Evolutionary conservation across 305 asterid genomes (phyloP), one percentile per base, ranked within the genome.

Genomic region (Fraxinus greggii): DNA sequence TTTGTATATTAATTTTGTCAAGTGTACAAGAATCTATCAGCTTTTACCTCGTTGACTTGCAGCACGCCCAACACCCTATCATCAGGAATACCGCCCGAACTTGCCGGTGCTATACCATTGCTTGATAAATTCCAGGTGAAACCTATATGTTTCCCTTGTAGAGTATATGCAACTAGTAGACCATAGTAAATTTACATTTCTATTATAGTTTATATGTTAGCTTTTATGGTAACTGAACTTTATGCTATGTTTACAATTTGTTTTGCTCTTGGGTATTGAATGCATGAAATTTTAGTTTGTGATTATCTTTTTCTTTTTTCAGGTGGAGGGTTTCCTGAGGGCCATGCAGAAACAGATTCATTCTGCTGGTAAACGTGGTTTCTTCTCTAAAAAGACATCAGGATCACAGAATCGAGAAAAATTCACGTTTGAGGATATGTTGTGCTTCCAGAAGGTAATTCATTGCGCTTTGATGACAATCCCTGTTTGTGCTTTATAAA

Each of bases 331-430:
- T 3, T 96, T 96, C 85, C 83, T 96, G 89, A 96, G 92, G 89
- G 98, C 98, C 36, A 96, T 96, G 99, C 97, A 91, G 86, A 96
- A 93, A 91, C 98, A 96, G 90, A 92, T 92, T 69, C 89, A 88
- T 78, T 91, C 98, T 67, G 91, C 92, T 74, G 93, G 95, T 80
- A 96, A 93, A 83, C 94, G 98, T 45, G 84, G 98, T 84, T 96
- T 96, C 91, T 96, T 96, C 89, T 91, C 96, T 45, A 96, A 94
- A 87, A 94, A 86, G 86, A 86, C 97, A 2, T 81, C 75, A 24
- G 99, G 97, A 32, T 75, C 87, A 56, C 98, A 92, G 82, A 88
- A 85, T 88, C 91, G 95, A 80, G 97, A 92, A 82, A 96, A 92
- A 78, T 90, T 93, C 89, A 93, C 98, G 80, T 91, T 96, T 88